Conservation (phyloP, 2,329 filamentous ascomycete species). For the Epichloe bromicola region DNA sequence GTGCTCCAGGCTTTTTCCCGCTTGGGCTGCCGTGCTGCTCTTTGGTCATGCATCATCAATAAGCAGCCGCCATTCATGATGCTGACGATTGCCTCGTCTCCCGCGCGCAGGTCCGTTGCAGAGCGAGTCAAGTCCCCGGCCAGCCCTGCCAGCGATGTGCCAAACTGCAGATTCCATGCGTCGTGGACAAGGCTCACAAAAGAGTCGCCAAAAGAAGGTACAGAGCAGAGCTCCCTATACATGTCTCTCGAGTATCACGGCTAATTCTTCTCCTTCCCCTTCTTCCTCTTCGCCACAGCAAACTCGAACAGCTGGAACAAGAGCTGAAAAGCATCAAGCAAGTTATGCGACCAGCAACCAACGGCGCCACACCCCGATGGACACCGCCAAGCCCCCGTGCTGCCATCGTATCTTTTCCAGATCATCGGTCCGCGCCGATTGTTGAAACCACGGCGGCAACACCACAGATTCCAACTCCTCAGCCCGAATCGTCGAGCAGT, state of each 20-base stretch:
- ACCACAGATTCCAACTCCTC: constrained; percentile 13
- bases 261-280: no score
- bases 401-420: constrained; percentile 13
- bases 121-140: constrained; percentile 23
- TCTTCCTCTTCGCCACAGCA: constrained; percentile 21
- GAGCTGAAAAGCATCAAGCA: constrained; percentile 43
- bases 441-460: constrained; percentile 5
- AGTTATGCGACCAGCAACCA: constrained; percentile 25
- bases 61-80: no score
- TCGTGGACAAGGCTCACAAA: constrained; percentile 35
- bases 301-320: constrained; percentile 40
- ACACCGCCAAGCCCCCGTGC: constrained; percentile 15
- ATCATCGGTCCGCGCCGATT: constrained; percentile 6
- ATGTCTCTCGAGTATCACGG: no score
- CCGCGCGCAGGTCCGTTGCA: constrained; percentile 28
- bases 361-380: constrained; percentile 11
- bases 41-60: no score
- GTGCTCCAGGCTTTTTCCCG: neutral
- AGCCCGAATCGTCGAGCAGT: constrained; percentile 12
- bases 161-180: constrained; percentile 29
- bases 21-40: no score
- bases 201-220: constrained; percentile 32
- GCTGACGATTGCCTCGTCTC: neutral
- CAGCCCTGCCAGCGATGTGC: constrained; percentile 32
- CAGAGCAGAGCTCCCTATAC: neutral